Conservation (phyloP, 345 rosid species). For the Bruguiera gymnorhiza region DNA sequence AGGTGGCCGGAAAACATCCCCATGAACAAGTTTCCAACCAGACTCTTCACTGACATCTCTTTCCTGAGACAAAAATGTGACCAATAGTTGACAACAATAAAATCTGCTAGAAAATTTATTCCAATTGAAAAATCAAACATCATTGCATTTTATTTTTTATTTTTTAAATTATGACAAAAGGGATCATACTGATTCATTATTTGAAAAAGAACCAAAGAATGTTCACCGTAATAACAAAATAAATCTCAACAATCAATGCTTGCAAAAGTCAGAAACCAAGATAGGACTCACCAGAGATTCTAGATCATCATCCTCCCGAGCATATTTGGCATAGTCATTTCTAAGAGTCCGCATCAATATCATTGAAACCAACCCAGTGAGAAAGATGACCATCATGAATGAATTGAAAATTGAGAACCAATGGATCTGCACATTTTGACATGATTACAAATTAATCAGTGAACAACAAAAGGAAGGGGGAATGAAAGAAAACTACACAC, state of each 20-base stretch:
- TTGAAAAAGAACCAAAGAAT: too few species aligned
- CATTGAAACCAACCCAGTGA: slow-evolving; percentile 96
- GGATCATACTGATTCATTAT: too few species aligned
- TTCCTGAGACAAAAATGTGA: slow-evolving; percentile 44
- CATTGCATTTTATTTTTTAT: too few species aligned
- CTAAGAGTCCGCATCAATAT: slow-evolving; percentile 94
- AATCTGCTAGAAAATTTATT: too few species aligned
- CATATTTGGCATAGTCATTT: slow-evolving; percentile 94
- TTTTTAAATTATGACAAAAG: too few species aligned
- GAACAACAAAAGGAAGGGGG: neutral
- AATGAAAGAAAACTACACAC: neutral
- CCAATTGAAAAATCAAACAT: too few species aligned
- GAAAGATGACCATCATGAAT: slow-evolving; percentile 97
- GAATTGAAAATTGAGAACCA: slow-evolving; percentile 98
- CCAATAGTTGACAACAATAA: slow-evolving; percentile 4
- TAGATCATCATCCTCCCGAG: slow-evolving; percentile 92
- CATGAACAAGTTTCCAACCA: slow-evolving; percentile 98
- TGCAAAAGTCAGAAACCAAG: neutral
- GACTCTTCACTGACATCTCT: slow-evolving; percentile 96
- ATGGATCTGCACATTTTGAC: slow-evolving; percentile 59
- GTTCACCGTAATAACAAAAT: neutral
- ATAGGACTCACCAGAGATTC: slow-evolving; percentile 69
- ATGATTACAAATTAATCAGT: slow-evolving; percentile 4
- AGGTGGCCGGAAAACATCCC: slow-evolving; percentile 90
- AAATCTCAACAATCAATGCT: slow-evolving; percentile 1